A percentile compares a stretch with the other conserved stretches of the same genome.
These are phyloP conservation scores for Fusarium sp. DNA, from an alignment of 2,329 filamentous ascomycete genomes.

Conservation along the genomic window DNA sequence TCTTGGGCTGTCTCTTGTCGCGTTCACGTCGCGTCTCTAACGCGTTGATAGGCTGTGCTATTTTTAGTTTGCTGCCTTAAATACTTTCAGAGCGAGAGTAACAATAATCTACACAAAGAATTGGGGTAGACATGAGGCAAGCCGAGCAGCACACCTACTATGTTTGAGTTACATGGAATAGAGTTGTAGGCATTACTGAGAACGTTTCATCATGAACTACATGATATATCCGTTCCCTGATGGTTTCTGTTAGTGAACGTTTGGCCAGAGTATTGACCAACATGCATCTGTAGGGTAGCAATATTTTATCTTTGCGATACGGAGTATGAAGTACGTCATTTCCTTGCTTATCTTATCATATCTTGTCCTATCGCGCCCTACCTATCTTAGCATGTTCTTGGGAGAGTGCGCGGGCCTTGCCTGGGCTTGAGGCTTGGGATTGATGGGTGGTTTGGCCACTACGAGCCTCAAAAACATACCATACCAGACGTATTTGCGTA, in stretches of 20 bases:
- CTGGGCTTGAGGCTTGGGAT: too few relatives aligned
- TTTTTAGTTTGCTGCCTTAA: not conserved
- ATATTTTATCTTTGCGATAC: not conserved
- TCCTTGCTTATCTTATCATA: too few relatives aligned
- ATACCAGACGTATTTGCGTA: too few relatives aligned
- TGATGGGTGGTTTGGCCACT: too few relatives aligned
- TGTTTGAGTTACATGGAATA: not conserved
- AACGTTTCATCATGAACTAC: accelerated
- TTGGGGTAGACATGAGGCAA: too few relatives aligned
- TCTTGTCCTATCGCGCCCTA: too few relatives aligned
- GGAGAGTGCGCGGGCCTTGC: too few relatives aligned
- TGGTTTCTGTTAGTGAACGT: not conserved
- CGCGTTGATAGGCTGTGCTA: accelerated
- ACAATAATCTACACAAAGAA: accelerated
- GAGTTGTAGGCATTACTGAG: accelerated
- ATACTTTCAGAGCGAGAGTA: accelerated
- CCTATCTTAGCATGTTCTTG: too few relatives aligned
- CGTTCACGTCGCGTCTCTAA: not conserved
- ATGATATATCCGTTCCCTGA: accelerated
- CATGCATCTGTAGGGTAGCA: not conserved
- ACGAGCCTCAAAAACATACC: too few relatives aligned
- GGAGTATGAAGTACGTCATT: not conserved
- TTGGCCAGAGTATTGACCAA: not conserved
- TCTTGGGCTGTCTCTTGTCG: not conserved
- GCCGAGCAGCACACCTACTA: accelerated